Conservation (phyloP, 371 early-diverging fungal genomes). For the Polyrhizophydium stewartii region DNA sequence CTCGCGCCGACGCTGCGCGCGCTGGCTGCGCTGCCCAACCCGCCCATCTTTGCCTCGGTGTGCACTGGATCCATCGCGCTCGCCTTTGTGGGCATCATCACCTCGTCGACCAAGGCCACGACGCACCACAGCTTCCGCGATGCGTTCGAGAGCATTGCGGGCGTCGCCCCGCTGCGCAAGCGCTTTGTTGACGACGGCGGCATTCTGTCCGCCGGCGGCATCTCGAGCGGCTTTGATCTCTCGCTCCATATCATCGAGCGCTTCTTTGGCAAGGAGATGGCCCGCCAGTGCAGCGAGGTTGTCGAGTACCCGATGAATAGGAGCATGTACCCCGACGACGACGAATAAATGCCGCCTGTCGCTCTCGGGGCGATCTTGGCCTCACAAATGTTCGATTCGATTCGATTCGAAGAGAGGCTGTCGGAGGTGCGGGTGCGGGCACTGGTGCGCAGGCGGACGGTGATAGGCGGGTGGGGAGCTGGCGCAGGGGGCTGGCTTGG, state of each 20-base stretch:
- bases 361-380: too few species aligned
- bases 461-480: too few species aligned
- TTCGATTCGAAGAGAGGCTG: too few species aligned
- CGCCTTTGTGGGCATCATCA: slow-evolving; percentile 6
- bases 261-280: background rate
- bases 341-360: too few species aligned
- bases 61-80: slow-evolving; percentile 10
- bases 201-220: slow-evolving; percentile 4
- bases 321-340: too few species aligned
- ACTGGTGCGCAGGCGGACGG: too few species aligned
- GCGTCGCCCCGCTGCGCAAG: background rate
- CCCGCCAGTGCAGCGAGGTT: background rate
- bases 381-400: too few species aligned
- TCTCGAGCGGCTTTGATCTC: slow-evolving; percentile 9
- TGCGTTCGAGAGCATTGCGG: background rate
- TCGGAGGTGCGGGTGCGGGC: too few species aligned
- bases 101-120: background rate
- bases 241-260: slow-evolving; percentile 1
- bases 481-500: too few species aligned
- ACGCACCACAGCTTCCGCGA: slow-evolving; percentile 4
- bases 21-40: background rate
- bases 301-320: too few species aligned
- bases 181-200: slow-evolving; percentile 3
- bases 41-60: slow-evolving; percentile 4
- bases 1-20: background rate